phyloP scores from a whole-genome alignment of 2,329 filamentous ascomycete species.

The Zasmidium citrigriseum region DNA sequence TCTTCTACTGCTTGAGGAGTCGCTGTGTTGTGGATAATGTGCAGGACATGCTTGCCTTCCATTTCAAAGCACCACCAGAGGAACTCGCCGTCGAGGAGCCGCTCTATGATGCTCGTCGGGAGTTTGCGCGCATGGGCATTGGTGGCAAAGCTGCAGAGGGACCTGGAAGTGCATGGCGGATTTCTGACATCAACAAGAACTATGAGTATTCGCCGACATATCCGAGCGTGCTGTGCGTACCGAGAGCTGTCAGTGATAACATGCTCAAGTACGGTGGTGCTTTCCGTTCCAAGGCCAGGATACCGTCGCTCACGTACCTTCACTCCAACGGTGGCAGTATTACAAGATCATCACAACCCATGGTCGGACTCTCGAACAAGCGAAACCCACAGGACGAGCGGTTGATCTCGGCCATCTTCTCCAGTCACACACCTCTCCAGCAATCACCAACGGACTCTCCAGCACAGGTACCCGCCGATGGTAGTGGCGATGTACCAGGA shows the following conservation, averaged over 20 bases:
- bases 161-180: slow-evolving; percentile 71
- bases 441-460: slow-evolving; percentile 3
- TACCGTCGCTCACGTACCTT: slow-evolving; percentile 90
- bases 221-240: slow-evolving; percentile 80
- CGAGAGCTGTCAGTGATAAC: slow-evolving; percentile 90
- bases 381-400: slow-evolving; percentile 95
- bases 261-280: slow-evolving; percentile 89
- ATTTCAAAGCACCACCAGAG: slow-evolving; percentile 67
- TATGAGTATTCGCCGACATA: slow-evolving; percentile 94
- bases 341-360: slow-evolving; percentile 88
- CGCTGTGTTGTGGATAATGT: slow-evolving; percentile 79
- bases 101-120: slow-evolving; percentile 79
- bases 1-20: slow-evolving; percentile 80
- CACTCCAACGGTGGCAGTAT: slow-evolving; percentile 98
- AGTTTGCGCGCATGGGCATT: slow-evolving; percentile 86
- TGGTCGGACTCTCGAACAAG: slow-evolving; percentile 78
- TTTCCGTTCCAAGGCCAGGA: slow-evolving; percentile 84
- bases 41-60: slow-evolving; percentile 89
- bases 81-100: slow-evolving; percentile 76
- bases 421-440: slow-evolving; percentile 50
- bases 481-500: slow-evolving; percentile 5
- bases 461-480: background rate
- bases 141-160: slow-evolving; percentile 72
- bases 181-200: slow-evolving; percentile 86
- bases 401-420: slow-evolving; percentile 88